Percentiles rank a stretch among this genome's conserved stretches.
Conservation (phyloP, 129 eudicot genomes). For the Flaveria robusta region DNA sequence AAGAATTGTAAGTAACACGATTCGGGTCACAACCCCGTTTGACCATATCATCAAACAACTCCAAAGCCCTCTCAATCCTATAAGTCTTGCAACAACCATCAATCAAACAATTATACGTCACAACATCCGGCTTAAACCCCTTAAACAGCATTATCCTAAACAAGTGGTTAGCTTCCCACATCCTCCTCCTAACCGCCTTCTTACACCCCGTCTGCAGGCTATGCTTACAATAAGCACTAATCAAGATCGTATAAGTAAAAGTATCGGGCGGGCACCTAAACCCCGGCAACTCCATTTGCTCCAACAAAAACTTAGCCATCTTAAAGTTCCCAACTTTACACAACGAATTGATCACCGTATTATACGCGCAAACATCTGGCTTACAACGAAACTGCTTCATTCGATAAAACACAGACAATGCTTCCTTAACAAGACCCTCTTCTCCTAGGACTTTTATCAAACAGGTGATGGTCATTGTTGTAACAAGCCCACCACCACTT, state of each 20-base stretch:
- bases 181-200: conserved; percentile 77
- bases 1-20: conserved; percentile 77
- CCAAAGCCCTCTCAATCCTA: conserved; percentile 78
- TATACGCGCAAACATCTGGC: conserved; percentile 84
- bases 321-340: conserved; percentile 79
- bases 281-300: conserved; percentile 92
- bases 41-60: conserved; percentile 75
- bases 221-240: conserved; percentile 73
- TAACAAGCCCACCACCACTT: conserved; percentile 43
- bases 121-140: conserved; percentile 92
- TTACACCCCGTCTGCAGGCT: conserved; percentile 69
- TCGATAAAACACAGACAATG: conserved; percentile 64
- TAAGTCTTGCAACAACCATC: conserved; percentile 93
- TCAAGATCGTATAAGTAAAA: conserved; percentile 75
- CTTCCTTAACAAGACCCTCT: conserved; percentile 72
- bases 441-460: conserved; percentile 85
- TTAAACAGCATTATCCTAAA: conserved; percentile 80
- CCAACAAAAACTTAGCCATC: conserved; percentile 74
- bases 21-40: conserved; percentile 67
- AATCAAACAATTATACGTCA: conserved; percentile 84
- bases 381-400: conserved; percentile 83
- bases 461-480: conserved; percentile 74
- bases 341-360: conserved; percentile 63
- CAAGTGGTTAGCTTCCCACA: conserved; percentile 96
- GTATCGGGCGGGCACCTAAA: conserved; percentile 83